phyloP scores from a whole-genome alignment of 768 basidiomycete genomes.

The Butyriboletus loyo region DNA sequence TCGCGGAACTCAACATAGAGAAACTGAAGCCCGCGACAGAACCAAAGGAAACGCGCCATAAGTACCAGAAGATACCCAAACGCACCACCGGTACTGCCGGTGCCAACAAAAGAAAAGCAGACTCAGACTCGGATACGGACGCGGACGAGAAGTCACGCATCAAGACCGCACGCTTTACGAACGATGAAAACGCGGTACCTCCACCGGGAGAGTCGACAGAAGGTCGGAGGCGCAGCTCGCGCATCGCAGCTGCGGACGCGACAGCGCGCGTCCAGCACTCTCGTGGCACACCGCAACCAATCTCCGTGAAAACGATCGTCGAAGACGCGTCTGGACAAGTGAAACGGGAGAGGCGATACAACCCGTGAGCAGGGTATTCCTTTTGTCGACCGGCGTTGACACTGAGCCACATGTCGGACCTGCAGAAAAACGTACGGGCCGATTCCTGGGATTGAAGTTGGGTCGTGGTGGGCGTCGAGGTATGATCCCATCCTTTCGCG shows the following conservation, averaged over 20 bases:
- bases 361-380: slow-evolving; percentile 23
- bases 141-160: slow-evolving; percentile 30
- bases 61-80: slow-evolving; percentile 3
- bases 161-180: slow-evolving; percentile 13
- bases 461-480: slow-evolving; percentile 80
- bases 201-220: background rate
- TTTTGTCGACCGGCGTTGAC: slow-evolving; percentile 16
- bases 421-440: slow-evolving; percentile 71
- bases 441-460: slow-evolving; percentile 77
- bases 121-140: slow-evolving; percentile 23
- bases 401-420: slow-evolving; percentile 4
- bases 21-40: slow-evolving; percentile 42
- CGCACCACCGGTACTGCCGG: background rate
- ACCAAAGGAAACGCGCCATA: slow-evolving; percentile 40
- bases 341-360: slow-evolving; percentile 30
- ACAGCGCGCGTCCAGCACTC: slow-evolving; percentile 35
- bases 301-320: slow-evolving; percentile 39
- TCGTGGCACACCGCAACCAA: slow-evolving; percentile 33
- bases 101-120: slow-evolving; percentile 42
- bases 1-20: slow-evolving; percentile 42
- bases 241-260: slow-evolving; percentile 58
- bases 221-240: slow-evolving; percentile 60
- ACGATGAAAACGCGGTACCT: slow-evolving; percentile 21
- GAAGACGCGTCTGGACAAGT: slow-evolving; percentile 35
- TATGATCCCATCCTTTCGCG: slow-evolving; percentile 25